phyloP scores from a whole-genome alignment of 1,139 yeast species.

The Zygoascus sp. region DNA sequence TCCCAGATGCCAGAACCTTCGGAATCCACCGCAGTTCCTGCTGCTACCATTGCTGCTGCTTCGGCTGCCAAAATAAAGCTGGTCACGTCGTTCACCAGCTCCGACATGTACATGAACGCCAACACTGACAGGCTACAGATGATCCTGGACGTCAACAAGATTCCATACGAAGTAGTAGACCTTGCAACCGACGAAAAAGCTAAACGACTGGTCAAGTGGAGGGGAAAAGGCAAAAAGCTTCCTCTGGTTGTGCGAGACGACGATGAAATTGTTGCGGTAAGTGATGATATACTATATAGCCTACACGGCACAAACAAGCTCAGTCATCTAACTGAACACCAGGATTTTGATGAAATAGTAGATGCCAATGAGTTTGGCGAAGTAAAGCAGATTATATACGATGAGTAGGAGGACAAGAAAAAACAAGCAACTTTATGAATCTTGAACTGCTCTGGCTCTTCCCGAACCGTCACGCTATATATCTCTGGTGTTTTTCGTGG shows the following conservation, averaged over 20 bases:
- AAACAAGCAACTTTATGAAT: not conserved
- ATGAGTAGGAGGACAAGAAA: conserved; percentile 20
- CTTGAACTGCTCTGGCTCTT: not conserved
- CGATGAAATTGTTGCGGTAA: conserved; percentile 64
- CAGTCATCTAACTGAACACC: conserved; percentile 32
- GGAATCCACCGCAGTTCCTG: conserved; percentile 46
- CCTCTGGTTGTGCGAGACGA: conserved; percentile 93
- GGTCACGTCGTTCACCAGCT: conserved; percentile 71
- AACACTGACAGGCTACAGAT: conserved; percentile 74
- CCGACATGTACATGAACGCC: conserved; percentile 77
- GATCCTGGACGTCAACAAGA: conserved; percentile 69
- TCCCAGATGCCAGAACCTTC: not conserved
- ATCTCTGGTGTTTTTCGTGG: not conserved
- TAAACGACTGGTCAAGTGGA: conserved; percentile 77
- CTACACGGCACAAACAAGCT: not conserved
- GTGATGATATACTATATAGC: conserved; percentile 7
- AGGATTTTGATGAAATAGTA: conserved; percentile 77
- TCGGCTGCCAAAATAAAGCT: not conserved
- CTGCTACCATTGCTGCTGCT: no score
- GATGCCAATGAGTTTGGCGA: conserved; percentile 70
- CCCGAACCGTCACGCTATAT: not conserved
- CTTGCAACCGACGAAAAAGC: conserved; percentile 88
- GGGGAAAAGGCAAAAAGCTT: conserved; percentile 64
- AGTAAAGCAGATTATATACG: conserved; percentile 35
- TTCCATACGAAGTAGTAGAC: conserved; percentile 68